phyloP scores from a whole-genome alignment of 2,329 filamentous ascomycete species.

The Ambrosiella xylebori region DNA sequence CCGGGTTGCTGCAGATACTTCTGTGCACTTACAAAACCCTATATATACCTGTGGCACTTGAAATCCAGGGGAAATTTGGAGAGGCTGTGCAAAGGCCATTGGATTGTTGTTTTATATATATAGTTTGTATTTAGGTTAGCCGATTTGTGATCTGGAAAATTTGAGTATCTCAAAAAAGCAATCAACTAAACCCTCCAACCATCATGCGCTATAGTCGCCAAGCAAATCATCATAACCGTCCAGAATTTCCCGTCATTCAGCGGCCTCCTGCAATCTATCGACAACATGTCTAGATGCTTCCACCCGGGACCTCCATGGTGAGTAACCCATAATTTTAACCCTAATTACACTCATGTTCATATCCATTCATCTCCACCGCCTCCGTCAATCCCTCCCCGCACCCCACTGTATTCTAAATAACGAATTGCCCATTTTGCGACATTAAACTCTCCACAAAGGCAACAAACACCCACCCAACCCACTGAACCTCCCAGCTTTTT shows the following conservation, averaged over 20 bases:
- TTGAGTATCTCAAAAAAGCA: too few relatives aligned
- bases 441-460: not conserved
- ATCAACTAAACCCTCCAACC: too few relatives aligned
- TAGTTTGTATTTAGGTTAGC: not conserved
- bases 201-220: too few relatives aligned
- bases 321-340: not conserved
- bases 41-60: not conserved
- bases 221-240: too few relatives aligned
- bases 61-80: constrained; percentile 11
- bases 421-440: not conserved
- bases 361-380: not conserved
- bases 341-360: not conserved
- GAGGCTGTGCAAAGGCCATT: constrained; percentile 9
- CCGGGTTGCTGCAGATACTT: not conserved
- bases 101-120: not conserved
- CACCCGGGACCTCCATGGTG: too few relatives aligned
- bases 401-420: not conserved
- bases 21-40: not conserved
- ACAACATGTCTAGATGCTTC: too few relatives aligned
- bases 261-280: too few relatives aligned
- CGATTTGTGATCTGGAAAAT: not conserved
- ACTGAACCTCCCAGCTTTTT: too few relatives aligned
- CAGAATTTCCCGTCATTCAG: too few relatives aligned
- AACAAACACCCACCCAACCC: not conserved
- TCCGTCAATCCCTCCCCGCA: not conserved